Evolutionary conservation across 176 grass and related monocot species (phyloP).

Genomic region (Metroxylon sagu): DNA sequence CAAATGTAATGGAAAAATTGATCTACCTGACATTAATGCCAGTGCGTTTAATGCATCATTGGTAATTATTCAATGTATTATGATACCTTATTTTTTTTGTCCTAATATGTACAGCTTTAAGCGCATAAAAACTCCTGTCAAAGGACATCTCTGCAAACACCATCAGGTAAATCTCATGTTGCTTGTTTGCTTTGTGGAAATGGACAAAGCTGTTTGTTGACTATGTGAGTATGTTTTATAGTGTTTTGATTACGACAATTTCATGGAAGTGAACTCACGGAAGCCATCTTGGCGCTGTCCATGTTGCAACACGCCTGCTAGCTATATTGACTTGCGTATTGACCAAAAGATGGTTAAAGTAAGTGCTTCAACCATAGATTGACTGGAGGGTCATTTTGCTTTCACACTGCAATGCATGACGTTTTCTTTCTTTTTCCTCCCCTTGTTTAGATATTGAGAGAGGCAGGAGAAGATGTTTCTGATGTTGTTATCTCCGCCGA

Average conservation of each 20-base stretch:
- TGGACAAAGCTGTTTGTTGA: slow-evolving; percentile 23
- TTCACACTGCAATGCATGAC: background rate
- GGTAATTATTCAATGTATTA: no score
- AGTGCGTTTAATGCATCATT: no score
- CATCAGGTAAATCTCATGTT: slow-evolving; percentile 55
- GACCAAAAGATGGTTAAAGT: slow-evolving; percentile 83
- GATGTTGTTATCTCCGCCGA: slow-evolving; percentile 57
- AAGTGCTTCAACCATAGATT: slow-evolving; percentile 22
- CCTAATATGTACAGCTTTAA: slow-evolving; percentile 46
- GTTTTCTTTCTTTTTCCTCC: slow-evolving; percentile 2
- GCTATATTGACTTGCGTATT: slow-evolving; percentile 51
- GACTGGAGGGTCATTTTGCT: slow-evolving; percentile 11
- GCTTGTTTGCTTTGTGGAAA: slow-evolving; percentile 10
- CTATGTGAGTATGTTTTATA: slow-evolving; percentile 15
- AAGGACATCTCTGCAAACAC: slow-evolving; percentile 85
- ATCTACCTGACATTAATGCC: no score
- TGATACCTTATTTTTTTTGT: background rate
- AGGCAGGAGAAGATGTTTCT: slow-evolving; percentile 36
- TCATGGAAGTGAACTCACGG: slow-evolving; percentile 82
- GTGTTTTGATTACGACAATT: slow-evolving; percentile 99
- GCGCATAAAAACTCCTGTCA: slow-evolving; percentile 72
- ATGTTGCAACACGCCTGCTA: slow-evolving; percentile 66
- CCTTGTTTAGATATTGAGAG: slow-evolving; percentile 54
- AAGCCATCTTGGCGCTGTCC: slow-evolving; percentile 89
- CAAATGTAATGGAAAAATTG: no score